Evolutionary conservation across 345 rosid genomes (phyloP).

Genomic region (Angophora floribunda): DNA sequence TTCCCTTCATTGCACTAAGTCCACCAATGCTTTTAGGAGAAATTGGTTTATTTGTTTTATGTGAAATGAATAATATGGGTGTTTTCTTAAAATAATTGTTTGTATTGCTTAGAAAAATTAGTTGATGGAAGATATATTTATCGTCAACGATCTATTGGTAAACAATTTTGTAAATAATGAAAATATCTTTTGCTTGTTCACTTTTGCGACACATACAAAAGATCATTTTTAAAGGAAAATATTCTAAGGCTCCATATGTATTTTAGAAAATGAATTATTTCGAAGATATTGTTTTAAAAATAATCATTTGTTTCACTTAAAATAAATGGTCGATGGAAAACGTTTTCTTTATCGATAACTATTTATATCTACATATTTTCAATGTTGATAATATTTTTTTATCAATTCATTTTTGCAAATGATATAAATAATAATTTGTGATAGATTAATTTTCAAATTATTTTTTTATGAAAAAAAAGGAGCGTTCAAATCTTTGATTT

Average conservation of each 20-base stretch:
- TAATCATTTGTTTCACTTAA: too few relatives aligned
- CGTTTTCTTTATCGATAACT: background rate
- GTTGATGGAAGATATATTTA: rapidly evolving
- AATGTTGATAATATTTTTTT: too few relatives aligned
- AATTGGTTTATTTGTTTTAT: rapidly evolving
- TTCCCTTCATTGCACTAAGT: background rate
- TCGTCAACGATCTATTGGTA: background rate
- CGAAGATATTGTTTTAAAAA: too few relatives aligned
- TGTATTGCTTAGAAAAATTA: rapidly evolving
- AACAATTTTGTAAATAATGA: rapidly evolving
- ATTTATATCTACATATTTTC: too few relatives aligned
- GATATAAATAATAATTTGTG: too few relatives aligned
- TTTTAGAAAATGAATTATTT: too few relatives aligned
- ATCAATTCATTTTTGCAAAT: rapidly evolving
- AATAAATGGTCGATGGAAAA: too few relatives aligned
- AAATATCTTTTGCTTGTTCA: rapidly evolving
- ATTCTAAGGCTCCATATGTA: background rate
- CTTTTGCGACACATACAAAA: rapidly evolving
- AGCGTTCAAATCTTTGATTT: rapidly evolving
- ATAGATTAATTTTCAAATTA: too few relatives aligned
- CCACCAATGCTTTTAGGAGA: background rate
- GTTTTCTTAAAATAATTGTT: rapidly evolving
- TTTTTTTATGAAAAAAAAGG: too few relatives aligned
- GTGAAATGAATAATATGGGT: background rate
- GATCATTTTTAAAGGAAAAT: background rate